phyloP scores from a whole-genome alignment of 305 asterid genomes.

The Fraxinus baroniana region DNA sequence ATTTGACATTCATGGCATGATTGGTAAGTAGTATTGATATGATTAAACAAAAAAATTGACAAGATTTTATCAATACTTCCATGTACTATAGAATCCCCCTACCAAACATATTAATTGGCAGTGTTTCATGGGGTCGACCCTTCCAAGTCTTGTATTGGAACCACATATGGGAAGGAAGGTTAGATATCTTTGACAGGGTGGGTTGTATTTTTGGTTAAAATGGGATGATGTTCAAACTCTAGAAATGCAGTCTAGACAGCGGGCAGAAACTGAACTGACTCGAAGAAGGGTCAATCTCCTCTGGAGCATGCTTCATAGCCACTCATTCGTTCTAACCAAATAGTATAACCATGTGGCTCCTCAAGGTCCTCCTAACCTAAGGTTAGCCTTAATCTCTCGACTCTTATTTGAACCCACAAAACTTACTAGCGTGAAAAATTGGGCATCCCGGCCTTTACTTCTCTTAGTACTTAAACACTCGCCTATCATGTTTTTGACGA shows the following conservation, averaged over 20 bases:
- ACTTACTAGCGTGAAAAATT: neutral
- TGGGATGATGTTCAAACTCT: neutral
- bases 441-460: no score
- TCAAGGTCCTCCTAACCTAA: neutral
- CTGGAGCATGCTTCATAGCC: no score
- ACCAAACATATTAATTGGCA: neutral
- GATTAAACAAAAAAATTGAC: neutral
- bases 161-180: neutral
- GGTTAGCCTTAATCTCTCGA: neutral
- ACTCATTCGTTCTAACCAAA: no score
- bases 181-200: neutral
- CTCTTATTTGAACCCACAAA: neutral
- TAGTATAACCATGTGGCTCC: no score
- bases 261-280: neutral
- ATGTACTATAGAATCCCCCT: neutral
- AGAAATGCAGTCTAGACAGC: neutral
- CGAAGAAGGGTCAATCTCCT: neutral
- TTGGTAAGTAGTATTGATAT: neutral
- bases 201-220: neutral
- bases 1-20: neutral
- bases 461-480: neutral
- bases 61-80: neutral
- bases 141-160: neutral
- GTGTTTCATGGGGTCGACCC: neutral
- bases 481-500: neutral